Evolutionary conservation across 352 stramenopile species (phyloP).

Genomic region (Phytopythium kandeliae): DNA sequence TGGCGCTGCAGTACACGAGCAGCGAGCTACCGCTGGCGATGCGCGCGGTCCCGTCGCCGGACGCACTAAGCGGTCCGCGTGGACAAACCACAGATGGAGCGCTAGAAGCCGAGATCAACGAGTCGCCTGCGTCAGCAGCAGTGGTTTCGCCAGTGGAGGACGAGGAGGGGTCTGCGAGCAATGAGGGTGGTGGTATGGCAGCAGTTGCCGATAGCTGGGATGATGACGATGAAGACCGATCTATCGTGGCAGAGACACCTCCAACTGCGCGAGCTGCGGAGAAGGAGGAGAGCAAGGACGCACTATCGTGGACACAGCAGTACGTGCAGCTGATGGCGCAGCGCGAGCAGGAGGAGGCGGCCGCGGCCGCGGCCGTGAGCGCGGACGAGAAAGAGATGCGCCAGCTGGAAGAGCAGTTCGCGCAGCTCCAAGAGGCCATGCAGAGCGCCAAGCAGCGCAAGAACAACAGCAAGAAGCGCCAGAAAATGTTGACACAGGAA

Average conservation of each 20-base stretch:
- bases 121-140: neutral
- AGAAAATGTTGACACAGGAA: slow-evolving; percentile 31
- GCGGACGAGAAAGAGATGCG: slow-evolving; percentile 30
- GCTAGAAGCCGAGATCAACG: slow-evolving; percentile 29
- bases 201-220: slow-evolving; percentile 4
- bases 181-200: neutral
- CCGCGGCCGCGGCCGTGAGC: slow-evolving; percentile 25
- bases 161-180: slow-evolving; percentile 13
- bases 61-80: slow-evolving; percentile 1
- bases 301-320: slow-evolving; percentile 69
- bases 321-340: slow-evolving; percentile 60
- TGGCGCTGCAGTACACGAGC: slow-evolving; percentile 51
- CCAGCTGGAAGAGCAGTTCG: slow-evolving; percentile 47
- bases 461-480: slow-evolving; percentile 53
- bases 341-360: slow-evolving; percentile 35
- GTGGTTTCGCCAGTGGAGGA: neutral
- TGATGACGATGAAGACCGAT: slow-evolving; percentile 6
- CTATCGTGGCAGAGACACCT: neutral
- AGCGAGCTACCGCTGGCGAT: slow-evolving; percentile 43
- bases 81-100: slow-evolving; percentile 10
- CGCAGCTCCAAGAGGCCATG: slow-evolving; percentile 22
- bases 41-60: slow-evolving; percentile 19
- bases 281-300: slow-evolving; percentile 16
- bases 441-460: slow-evolving; percentile 45
- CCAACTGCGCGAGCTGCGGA: neutral